Conservation (phyloP, 2,329 filamentous ascomycete genomes). For the Colletotrichum truncatum region DNA sequence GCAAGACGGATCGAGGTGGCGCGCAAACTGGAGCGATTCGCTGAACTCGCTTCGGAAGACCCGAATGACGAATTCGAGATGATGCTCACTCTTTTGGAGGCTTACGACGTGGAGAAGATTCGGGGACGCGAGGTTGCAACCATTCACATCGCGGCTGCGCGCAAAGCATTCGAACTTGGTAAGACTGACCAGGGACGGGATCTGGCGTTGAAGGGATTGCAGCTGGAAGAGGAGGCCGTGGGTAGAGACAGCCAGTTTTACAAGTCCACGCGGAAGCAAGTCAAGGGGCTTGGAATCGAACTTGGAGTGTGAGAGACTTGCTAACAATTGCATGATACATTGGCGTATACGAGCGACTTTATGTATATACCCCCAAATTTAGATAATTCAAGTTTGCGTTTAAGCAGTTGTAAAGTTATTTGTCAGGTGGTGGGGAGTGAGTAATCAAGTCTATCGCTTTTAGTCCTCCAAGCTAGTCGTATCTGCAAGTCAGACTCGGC, state of each 20-base stretch:
- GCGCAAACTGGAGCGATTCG: background rate
- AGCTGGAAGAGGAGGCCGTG: slow-evolving; percentile 21
- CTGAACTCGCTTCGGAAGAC: background rate
- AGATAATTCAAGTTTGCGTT: no score
- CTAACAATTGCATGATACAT: background rate
- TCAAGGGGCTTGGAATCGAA: background rate
- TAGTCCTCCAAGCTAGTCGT: no score
- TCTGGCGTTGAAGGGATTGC: slow-evolving; percentile 11
- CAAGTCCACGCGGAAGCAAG: background rate
- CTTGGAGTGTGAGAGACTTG: background rate
- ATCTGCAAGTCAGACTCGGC: no score
- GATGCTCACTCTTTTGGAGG: slow-evolving; percentile 3
- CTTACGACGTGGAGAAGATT: slow-evolving; percentile 14
- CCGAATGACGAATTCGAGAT: slow-evolving; percentile 3
- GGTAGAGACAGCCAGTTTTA: slow-evolving; percentile 27
- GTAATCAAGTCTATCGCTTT: no score
- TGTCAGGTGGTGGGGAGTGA: no score
- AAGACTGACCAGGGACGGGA: background rate
- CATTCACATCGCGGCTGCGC: slow-evolving; percentile 2
- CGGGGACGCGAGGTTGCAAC: slow-evolving; percentile 23
- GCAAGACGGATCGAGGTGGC: background rate
- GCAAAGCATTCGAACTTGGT: background rate
- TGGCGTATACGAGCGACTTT: no score
- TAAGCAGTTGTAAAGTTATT: no score
- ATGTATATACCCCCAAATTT: no score